Conservation (phyloP, 352 stramenopile species). For the Pythium grandisporangium region DNA sequence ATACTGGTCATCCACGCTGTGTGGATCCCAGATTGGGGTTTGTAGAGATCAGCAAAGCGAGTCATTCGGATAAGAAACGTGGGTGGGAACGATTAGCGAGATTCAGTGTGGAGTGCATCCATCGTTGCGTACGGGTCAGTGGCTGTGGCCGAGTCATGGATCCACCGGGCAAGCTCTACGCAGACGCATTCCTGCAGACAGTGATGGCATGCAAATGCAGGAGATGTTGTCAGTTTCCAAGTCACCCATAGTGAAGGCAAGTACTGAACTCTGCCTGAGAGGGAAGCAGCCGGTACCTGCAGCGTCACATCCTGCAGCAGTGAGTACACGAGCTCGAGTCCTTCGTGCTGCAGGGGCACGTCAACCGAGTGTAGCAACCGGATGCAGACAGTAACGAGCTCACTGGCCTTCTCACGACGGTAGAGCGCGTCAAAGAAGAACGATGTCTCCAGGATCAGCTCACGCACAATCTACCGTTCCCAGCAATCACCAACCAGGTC, state of each 20-base stretch:
- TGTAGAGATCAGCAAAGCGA: too few species aligned
- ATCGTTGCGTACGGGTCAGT: constrained; percentile 32
- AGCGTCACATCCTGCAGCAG: constrained; percentile 23
- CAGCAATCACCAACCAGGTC: too few species aligned
- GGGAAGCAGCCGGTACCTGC: constrained; percentile 24
- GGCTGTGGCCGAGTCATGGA: constrained; percentile 25
- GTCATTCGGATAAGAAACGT: too few species aligned
- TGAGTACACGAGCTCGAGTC: constrained; percentile 42
- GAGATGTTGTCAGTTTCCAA: background rate
- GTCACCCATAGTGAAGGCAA: background rate
- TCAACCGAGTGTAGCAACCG: constrained; percentile 22
- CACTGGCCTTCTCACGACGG: constrained; percentile 16
- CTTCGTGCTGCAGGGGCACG: constrained; percentile 45
- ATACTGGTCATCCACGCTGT: constrained; percentile 24
- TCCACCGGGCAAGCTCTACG: constrained; percentile 18
- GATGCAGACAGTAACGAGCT: constrained; percentile 26
- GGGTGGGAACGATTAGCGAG: too few species aligned
- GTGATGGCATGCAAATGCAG: background rate
- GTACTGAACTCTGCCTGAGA: too few species aligned
- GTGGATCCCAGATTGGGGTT: too few species aligned
- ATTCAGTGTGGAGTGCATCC: too few species aligned
- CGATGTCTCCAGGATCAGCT: constrained; percentile 37
- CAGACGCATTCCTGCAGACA: constrained; percentile 31
- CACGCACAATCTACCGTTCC: constrained; percentile 47
- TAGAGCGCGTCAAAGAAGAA: constrained; percentile 41